phyloP scores from a whole-genome alignment of 148 eudicot genomes.

The Cornus kousa region DNA sequence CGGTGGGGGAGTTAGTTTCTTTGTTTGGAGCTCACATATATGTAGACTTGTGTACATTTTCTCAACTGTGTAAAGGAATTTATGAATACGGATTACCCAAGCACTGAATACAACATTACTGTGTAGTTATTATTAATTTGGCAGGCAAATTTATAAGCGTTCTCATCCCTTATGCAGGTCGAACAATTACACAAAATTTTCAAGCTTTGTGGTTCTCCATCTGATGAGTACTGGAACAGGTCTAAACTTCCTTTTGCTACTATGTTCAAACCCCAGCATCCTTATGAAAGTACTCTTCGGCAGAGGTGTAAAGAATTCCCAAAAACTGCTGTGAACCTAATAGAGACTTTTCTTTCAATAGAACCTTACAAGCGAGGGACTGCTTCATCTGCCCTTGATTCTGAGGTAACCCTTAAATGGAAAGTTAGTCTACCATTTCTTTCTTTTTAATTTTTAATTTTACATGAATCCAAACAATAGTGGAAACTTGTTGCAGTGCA shows the following conservation, averaged over 20 bases:
- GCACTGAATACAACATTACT: neutral
- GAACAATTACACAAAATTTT: slow-evolving; percentile 93
- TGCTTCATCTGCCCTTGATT: slow-evolving; percentile 64
- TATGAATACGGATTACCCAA: neutral
- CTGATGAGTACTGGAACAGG: slow-evolving; percentile 74
- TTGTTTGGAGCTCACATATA: slow-evolving; percentile 4
- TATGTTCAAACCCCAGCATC: slow-evolving; percentile 86
- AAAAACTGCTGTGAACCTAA: slow-evolving; percentile 45
- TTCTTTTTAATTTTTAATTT: no score
- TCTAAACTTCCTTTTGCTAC: slow-evolving; percentile 72
- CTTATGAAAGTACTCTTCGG: slow-evolving; percentile 63
- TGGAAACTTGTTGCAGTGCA: neutral
- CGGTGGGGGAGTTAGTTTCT: neutral
- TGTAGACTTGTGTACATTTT: neutral
- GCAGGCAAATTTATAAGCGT: neutral
- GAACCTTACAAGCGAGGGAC: slow-evolving; percentile 78
- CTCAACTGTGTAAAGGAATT: neutral
- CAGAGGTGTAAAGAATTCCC: slow-evolving; percentile 68
- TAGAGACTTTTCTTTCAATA: slow-evolving; percentile 71
- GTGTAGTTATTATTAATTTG: neutral
- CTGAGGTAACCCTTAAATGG: slow-evolving; percentile 38
- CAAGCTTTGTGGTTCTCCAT: slow-evolving; percentile 87
- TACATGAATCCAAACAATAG: no score
- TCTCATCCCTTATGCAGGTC: slow-evolving; percentile 44
- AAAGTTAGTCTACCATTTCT: neutral